Evolutionary conservation across 306 rosid genomes (phyloP), one percentile per base, ranked within the genome.

Genomic region (Mucuna pruriens): DNA sequence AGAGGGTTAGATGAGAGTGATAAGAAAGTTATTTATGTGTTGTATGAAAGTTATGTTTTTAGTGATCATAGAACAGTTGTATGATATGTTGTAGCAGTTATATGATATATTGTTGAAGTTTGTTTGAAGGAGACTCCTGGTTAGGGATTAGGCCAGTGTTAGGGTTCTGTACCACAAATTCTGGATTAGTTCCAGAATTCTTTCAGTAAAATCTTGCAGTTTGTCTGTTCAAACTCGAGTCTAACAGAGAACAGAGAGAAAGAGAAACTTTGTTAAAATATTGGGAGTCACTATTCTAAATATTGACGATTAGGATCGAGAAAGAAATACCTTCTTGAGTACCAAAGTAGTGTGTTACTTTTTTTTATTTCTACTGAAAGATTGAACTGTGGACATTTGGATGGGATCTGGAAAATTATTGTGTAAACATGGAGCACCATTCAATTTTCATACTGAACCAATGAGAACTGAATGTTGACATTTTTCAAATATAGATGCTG

Each of bases 341-440:
- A 22, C 45, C 33, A 22, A 10, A 55, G 16, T 22, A 55, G 29
- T 46, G 15, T 29, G 23, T 15, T 70, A 31, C 45, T 8, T 49
- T 49, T 51, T 72, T 72, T 72, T 49, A 49, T 71, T 51, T 72
- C 9, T 72, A 51, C 19, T 49, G n/a, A 16, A 72, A 49, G 44
- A 31, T 9, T 49, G 26, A 10, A n/a, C 29, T 51, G 15, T 49
- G 46, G 20, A 31, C 31, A 72, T 29, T 33, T 48, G 36, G 16
- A 29, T 71, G 55, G 62, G 45, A 71, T 72, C 77, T 51, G 19
- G 33, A 49, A 48, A 29, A 29, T 48, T 46, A 20, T 49, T 71
- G 16, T 49, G 31, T 72, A 33, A 31, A 72, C 29, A 34, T 72
- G 48, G 44, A 33, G 65, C 2, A 17, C 12, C 26, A 51, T 49